Base-by-base conservation (phyloP, 805 yeast species). In the Grigorovia jiainica region DNA sequence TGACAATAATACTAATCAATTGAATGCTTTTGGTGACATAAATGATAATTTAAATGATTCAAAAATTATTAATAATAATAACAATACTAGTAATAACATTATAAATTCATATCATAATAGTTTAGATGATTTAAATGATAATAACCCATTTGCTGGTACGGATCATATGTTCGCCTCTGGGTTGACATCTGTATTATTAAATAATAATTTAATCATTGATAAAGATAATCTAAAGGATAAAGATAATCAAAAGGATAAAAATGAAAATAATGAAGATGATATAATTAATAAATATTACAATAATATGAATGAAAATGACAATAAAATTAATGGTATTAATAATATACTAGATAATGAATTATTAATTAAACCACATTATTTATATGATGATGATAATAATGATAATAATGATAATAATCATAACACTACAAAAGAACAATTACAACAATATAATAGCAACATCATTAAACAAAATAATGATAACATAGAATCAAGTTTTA, bases 61-160 rank as follows among this genome's bases (percentile, higher is more conserved):
- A n/a, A n/a, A n/a, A n/a, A n/a, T n/a, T n/a, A n/a, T 9, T 18
- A 32, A 3, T 8, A 10, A 33, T 33, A 19, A 19, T 20, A 11
- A 33, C 19, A 32, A 3, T 20, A 7, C 13, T 18, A 17, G 10
- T 9, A 9, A 17, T 20, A 16, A 7, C 15, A 7, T 16, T 17
- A 13, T 17, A 11, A 11, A 20, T n/a, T 34, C 21, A 4, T 6
- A 20, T 7, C 27, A 34, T 10, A 21, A 27, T 11, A 31, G 30
- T 18, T 32, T 25, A 44, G 47, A 43, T 16, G 61, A 57, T 10
- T 66, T 60, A 42, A 67, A 64, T 40, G 66, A 64, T 46, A 65
- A 64, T 43, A 65, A 65, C 41, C 69, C 69, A 1, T 65, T 64
- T 43, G 48, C 58, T 9, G 69, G 69, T 2, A 59, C 66, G 7